Percentiles rank a stretch among this genome's conserved stretches.
Conservation (phyloP, 495 filamentous ascomycete species). For the Xanthoparmelia taractica region DNA sequence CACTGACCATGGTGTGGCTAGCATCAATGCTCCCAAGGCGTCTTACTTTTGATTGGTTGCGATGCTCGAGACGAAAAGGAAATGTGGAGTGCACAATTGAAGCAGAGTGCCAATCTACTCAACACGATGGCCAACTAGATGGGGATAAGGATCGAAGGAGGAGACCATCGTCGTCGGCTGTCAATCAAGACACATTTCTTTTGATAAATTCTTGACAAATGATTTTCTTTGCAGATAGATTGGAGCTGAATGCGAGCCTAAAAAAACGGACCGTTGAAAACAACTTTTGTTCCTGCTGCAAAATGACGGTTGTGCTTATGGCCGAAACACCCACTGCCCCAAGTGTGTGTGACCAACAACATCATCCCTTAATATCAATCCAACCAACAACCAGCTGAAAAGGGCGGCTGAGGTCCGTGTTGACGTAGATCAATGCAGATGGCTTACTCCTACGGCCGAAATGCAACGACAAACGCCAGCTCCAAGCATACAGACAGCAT, state of each 20-base stretch:
- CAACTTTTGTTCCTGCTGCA: slow-evolving; percentile 1
- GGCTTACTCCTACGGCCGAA: not conserved
- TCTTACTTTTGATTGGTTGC: not conserved
- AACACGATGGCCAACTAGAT: not conserved
- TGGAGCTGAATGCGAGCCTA: not conserved
- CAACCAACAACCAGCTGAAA: not conserved
- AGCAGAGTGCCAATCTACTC: too few relatives aligned
- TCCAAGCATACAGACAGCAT: not conserved
- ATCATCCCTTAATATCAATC: not conserved
- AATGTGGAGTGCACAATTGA: not conserved
- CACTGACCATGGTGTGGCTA: not conserved
- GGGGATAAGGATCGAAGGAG: not conserved
- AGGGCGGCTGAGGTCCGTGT: not conserved
- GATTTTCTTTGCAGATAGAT: not conserved
- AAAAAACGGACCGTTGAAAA: not conserved
- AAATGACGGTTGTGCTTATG: not conserved
- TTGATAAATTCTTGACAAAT: not conserved
- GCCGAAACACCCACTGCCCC: slow-evolving; percentile 1
- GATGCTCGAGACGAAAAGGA: not conserved
- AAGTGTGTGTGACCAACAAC: not conserved
- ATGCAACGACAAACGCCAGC: not conserved
- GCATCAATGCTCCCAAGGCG: not conserved
- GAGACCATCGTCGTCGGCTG: not conserved
- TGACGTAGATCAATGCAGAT: not conserved
- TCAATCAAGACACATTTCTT: not conserved